Percentiles rank a stretch among this genome's conserved stretches.
These are phyloP conservation scores for Leptographium procerum DNA, from an alignment of 2,329 filamentous ascomycete species.

Conservation along the genomic window DNA sequence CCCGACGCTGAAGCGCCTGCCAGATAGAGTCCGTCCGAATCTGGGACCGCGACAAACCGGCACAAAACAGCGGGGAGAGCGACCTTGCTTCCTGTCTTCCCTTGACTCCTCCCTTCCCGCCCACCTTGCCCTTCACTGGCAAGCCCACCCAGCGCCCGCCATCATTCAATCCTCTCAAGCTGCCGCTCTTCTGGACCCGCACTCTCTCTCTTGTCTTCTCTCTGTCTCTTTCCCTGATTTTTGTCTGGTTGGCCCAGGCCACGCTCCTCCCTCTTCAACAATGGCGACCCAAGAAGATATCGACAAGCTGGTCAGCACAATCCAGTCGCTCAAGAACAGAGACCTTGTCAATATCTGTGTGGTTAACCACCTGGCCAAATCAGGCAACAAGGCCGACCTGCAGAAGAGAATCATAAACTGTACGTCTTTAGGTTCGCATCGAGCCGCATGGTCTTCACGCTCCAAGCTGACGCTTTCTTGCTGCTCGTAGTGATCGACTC, in stretches of 20 bases:
- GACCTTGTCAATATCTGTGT: slow-evolving; percentile 70
- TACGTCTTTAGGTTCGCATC: slow-evolving; percentile 36
- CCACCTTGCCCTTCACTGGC: neutral
- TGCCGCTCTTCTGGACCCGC: neutral
- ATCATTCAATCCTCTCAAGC: neutral
- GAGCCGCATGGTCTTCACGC: neutral
- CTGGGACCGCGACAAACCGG: too few relatives aligned
- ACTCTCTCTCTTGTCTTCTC: neutral
- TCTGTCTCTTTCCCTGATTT: neutral
- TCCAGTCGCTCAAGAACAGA: slow-evolving; percentile 39
- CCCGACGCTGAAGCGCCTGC: neutral
- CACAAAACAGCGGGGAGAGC: neutral
- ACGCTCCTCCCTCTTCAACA: neutral
- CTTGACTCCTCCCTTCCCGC: neutral
- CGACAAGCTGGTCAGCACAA: slow-evolving; percentile 30
- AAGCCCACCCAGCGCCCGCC: too few relatives aligned
- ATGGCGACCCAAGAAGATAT: slow-evolving; percentile 27
- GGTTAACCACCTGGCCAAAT: slow-evolving; percentile 61
- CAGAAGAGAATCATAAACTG: slow-evolving; percentile 67
- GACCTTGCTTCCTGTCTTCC: too few relatives aligned
- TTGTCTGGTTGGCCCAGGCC: neutral
- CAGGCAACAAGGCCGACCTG: slow-evolving; percentile 74
- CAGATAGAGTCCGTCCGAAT: neutral
- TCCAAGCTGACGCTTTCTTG: neutral
- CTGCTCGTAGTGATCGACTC: slow-evolving; percentile 10